Conservation (phyloP, 768 basidiomycete genomes). For the Psilocybe subaeruginosa region DNA sequence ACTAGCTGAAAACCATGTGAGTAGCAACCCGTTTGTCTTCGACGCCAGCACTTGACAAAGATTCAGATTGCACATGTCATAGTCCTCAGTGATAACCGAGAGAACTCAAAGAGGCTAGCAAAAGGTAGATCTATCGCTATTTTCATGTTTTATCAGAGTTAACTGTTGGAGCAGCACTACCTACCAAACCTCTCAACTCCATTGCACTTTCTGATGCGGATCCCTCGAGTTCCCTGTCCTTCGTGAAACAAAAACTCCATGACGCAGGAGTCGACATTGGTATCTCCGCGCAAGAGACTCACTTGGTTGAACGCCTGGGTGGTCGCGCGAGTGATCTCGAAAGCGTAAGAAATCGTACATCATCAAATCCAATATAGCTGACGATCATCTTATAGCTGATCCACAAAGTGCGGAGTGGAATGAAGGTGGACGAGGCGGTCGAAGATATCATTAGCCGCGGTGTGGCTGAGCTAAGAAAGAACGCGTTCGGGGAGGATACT, state of each 20-base stretch:
- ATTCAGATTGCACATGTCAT: conserved; percentile 87
- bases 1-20: conserved; percentile 79
- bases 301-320: conserved; percentile 75
- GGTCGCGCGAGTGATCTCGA: conserved; percentile 92
- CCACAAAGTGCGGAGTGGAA: conserved; percentile 81
- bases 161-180: conserved; percentile 57
- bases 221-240: conserved; percentile 72
- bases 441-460: conserved; percentile 86
- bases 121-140: conserved; percentile 52
- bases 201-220: conserved; percentile 90
- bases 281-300: conserved; percentile 57
- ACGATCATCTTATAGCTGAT: conserved; percentile 57
- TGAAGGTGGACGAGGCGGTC: conserved; percentile 76
- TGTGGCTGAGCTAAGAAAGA: conserved; percentile 85
- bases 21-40: conserved; percentile 10
- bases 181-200: conserved; percentile 78
- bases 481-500: conserved; percentile 88
- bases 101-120: conserved; percentile 82
- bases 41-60: background rate
- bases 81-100: conserved; percentile 87
- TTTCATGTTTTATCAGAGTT: background rate
- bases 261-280: conserved; percentile 55
- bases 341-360: conserved; percentile 51
- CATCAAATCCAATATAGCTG: background rate
- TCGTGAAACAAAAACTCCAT: conserved; percentile 77